phyloP scores from a whole-genome alignment of 129 eudicot species.

The Flaveria linearis region DNA sequence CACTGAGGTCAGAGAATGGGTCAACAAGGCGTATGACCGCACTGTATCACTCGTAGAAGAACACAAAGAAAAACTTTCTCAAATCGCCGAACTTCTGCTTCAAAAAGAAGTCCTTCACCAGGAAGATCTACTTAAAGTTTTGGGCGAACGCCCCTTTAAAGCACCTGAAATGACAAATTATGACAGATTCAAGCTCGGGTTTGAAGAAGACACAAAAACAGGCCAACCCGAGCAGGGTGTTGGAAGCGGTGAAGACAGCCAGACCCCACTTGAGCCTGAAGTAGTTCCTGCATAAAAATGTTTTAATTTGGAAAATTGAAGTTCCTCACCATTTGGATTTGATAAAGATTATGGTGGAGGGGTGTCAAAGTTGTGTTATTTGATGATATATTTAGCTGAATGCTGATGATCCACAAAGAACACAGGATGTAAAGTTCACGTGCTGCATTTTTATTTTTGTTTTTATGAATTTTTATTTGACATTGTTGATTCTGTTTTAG shows the following conservation, averaged over 20 bases:
- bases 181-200: constrained; percentile 80
- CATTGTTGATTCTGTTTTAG: constrained; percentile 16
- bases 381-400: constrained; percentile 22
- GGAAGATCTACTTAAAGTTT: constrained; percentile 69
- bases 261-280: constrained; percentile 63
- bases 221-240: constrained; percentile 26
- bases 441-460: constrained; percentile 21
- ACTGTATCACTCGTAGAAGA: constrained; percentile 63
- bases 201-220: constrained; percentile 46
- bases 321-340: constrained; percentile 28
- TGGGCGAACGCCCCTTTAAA: constrained; percentile 89
- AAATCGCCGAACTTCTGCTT: constrained; percentile 77
- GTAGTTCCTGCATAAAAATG: constrained; percentile 56
- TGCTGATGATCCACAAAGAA: constrained; percentile 30
- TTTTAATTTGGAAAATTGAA: constrained; percentile 7
- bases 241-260: constrained; percentile 28
- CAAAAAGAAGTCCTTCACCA: constrained; percentile 94
- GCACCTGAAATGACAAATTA: constrained; percentile 70
- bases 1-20: constrained; percentile 89
- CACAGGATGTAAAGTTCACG: constrained; percentile 27
- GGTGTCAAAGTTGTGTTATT: constrained; percentile 29
- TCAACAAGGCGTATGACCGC: constrained; percentile 64
- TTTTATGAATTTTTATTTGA: constrained; percentile 11
- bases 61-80: constrained; percentile 79
- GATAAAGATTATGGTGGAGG: constrained; percentile 24